phyloP scores from a whole-genome alignment of 495 filamentous ascomycete species.

The Trypethelium eluteriae region DNA sequence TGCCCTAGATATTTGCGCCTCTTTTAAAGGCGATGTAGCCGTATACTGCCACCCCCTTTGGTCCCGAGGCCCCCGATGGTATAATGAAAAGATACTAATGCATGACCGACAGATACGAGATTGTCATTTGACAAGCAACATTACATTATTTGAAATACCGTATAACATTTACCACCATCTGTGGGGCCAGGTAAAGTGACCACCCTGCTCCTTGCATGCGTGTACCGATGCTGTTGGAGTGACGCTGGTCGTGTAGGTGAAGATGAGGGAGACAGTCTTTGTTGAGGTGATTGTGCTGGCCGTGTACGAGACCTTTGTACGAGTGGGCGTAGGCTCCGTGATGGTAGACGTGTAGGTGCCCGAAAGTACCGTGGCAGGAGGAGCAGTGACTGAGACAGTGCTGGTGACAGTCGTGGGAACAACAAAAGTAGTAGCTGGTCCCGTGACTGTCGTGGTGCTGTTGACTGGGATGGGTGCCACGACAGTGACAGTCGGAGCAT shows the following conservation, averaged over 20 bases:
- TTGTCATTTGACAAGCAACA: not conserved
- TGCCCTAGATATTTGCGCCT: not conserved
- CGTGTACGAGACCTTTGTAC: constrained; percentile 24
- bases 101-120: constrained; percentile 77
- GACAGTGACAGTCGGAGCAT: constrained; percentile 12
- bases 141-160: not conserved
- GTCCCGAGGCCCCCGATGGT: constrained; percentile 54
- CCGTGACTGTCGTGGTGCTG: constrained; percentile 7
- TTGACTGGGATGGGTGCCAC: not conserved
- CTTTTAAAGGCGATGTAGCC: not conserved
- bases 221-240: constrained; percentile 24
- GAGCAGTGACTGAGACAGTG: constrained; percentile 12
- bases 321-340: constrained; percentile 24
- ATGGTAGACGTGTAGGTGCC: constrained; percentile 26
- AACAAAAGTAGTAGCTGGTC: constrained; percentile 9
- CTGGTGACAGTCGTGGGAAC: constrained; percentile 8
- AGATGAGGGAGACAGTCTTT: constrained; percentile 26
- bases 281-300: constrained; percentile 18
- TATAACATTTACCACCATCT: not conserved
- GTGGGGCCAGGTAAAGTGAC: constrained; percentile 17
- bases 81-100: constrained; percentile 4
- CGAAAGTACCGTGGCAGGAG: constrained; percentile 25
- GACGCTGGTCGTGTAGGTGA: constrained; percentile 25
- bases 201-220: constrained; percentile 23
- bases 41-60: not conserved